Conservation (phyloP, 2,329 filamentous ascomycete species). For the Dothistroma septosporum region DNA sequence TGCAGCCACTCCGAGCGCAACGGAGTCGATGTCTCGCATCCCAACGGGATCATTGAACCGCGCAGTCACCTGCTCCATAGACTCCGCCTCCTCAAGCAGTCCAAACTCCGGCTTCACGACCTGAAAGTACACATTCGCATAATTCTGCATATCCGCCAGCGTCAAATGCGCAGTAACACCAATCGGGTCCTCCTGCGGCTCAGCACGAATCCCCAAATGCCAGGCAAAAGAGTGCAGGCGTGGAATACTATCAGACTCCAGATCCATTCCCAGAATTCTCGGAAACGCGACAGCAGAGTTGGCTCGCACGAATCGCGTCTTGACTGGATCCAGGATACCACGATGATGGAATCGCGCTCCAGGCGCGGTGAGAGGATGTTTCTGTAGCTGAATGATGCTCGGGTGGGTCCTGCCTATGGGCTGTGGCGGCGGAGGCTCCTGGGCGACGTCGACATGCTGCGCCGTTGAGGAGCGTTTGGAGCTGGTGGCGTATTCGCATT, state of each 20-base stretch:
- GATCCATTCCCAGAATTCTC: slow-evolving; percentile 49
- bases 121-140: slow-evolving; percentile 48
- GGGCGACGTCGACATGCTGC: slow-evolving; percentile 26
- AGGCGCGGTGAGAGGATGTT: slow-evolving; percentile 34
- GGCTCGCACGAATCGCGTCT: slow-evolving; percentile 35
- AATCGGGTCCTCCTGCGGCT: slow-evolving; percentile 25
- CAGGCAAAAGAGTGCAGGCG: slow-evolving; percentile 53
- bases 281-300: slow-evolving; percentile 52
- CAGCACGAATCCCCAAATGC: slow-evolving; percentile 43
- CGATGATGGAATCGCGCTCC: slow-evolving; percentile 35
- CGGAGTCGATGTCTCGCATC: slow-evolving; percentile 42
- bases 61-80: slow-evolving; percentile 28
- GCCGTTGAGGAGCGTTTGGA: slow-evolving; percentile 27
- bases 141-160: slow-evolving; percentile 29
- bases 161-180: slow-evolving; percentile 29
- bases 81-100: slow-evolving; percentile 41
- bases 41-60: slow-evolving; percentile 28
- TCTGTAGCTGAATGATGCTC: slow-evolving; percentile 32
- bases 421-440: slow-evolving; percentile 22
- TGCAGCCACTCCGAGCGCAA: slow-evolving; percentile 54
- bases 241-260: slow-evolving; percentile 53
- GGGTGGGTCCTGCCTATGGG: slow-evolving; percentile 24
- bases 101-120: slow-evolving; percentile 52
- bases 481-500: slow-evolving; percentile 33
- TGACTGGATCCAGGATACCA: slow-evolving; percentile 35